phyloP scores from a whole-genome alignment of 371 early-diverging fungal species.

The Catenaria anguillulae region DNA sequence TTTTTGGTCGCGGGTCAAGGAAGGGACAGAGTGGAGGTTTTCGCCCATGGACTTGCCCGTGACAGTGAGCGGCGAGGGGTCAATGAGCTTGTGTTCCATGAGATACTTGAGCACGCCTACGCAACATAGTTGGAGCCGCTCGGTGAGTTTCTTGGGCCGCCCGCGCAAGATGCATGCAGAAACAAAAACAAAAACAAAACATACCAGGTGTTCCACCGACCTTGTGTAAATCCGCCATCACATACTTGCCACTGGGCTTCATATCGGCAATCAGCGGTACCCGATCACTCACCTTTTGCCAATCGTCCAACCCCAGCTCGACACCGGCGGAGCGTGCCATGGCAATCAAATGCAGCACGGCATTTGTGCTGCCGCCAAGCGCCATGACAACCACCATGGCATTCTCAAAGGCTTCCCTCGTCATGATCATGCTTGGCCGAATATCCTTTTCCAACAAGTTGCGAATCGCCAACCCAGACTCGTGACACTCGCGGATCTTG shows the following conservation, averaged over 20 bases:
- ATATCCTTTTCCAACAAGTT: constrained; percentile 73
- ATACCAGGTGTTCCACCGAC: constrained; percentile 72
- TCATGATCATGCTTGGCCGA: constrained; percentile 86
- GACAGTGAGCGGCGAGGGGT: constrained; percentile 78
- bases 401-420: constrained; percentile 81
- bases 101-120: constrained; percentile 73
- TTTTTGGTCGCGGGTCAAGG: constrained; percentile 57
- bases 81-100: constrained; percentile 52
- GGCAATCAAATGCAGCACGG: constrained; percentile 90
- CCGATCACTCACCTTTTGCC: constrained; percentile 72
- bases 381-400: constrained; percentile 82
- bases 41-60: constrained; percentile 87
- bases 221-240: constrained; percentile 80
- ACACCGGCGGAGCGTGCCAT: constrained; percentile 72
- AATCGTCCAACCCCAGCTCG: constrained; percentile 72
- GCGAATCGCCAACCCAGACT: constrained; percentile 68
- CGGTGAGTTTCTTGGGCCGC: too few species aligned
- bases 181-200: not conserved
- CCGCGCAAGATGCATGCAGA: too few species aligned
- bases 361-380: constrained; percentile 90
- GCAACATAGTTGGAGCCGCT: too few species aligned
- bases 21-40: constrained; percentile 60
- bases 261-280: constrained; percentile 89
- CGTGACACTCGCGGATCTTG: constrained; percentile 73
- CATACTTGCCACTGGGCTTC: constrained; percentile 89